Percentiles rank a stretch among this genome's conserved stretches.
Conservation (phyloP, 1,139 yeast genomes). For the Kodamaea alishanica region DNA sequence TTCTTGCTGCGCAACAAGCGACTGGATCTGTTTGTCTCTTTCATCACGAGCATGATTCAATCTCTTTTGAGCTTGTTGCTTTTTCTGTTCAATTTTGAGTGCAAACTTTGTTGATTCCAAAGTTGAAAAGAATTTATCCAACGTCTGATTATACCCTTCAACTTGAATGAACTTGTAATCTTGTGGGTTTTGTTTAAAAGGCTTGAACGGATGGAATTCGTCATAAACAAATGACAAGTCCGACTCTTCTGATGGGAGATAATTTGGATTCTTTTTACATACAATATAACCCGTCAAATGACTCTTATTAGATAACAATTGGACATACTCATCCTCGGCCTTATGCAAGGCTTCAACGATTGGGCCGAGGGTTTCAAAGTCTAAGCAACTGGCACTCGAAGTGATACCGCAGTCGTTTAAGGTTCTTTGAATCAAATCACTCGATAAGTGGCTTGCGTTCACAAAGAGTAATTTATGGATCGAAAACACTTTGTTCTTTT, state of each 20-base stretch:
- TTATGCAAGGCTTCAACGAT: conserved; percentile 46
- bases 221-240: conserved; percentile 58
- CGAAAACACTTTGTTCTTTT: conserved; percentile 50
- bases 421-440: conserved; percentile 67
- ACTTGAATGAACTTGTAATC: conserved; percentile 34
- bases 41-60: conserved; percentile 73
- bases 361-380: conserved; percentile 20
- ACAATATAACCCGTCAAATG: conserved; percentile 60
- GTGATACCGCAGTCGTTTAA: conserved; percentile 46
- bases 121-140: conserved; percentile 82
- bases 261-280: conserved; percentile 55
- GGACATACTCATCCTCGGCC: conserved; percentile 42
- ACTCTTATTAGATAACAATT: conserved; percentile 19
- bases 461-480: conserved; percentile 70
- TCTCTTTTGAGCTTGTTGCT: conserved; percentile 68
- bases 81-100: conserved; percentile 69
- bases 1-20: conserved; percentile 62
- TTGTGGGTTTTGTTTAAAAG: conserved; percentile 40
- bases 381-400: conserved; percentile 40
- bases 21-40: conserved; percentile 66
- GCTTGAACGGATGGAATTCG: conserved; percentile 83
- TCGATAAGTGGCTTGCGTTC: conserved; percentile 69
- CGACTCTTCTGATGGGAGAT: conserved; percentile 32
- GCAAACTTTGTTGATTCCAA: conserved; percentile 79
- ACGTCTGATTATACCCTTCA: conserved; percentile 70